Evolutionary conservation across 2,329 filamentous ascomycete genomes (phyloP).

Genomic region (Pseudopithomyces maydicus): DNA sequence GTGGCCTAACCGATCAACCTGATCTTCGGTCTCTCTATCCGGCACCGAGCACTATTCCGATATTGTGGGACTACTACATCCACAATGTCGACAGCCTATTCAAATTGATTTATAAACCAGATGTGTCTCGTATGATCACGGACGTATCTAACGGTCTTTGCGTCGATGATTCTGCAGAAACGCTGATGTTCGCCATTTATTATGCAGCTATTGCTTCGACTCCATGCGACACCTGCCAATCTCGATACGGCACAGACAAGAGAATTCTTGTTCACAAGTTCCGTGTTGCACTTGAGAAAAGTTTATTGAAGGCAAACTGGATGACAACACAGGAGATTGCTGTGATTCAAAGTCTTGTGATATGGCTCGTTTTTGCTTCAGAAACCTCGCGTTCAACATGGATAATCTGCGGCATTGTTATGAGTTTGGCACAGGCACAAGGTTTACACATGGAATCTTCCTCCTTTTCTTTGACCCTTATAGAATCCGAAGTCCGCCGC

Average conservation of each 20-base stretch:
- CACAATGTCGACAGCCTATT: constrained; percentile 13
- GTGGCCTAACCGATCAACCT: not conserved
- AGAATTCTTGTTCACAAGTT: constrained; percentile 12
- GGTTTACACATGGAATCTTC: constrained; percentile 15
- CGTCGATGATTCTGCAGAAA: not conserved
- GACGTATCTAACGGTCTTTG: not conserved
- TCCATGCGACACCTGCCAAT: constrained; percentile 8
- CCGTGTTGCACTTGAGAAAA: constrained; percentile 11
- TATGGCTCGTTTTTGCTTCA: constrained; percentile 11
- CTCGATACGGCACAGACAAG: constrained; percentile 8
- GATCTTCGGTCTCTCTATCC: not conserved
- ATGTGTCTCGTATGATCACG: constrained; percentile 6
- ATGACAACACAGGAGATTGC: constrained; percentile 15
- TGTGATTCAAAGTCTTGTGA: constrained; percentile 12
- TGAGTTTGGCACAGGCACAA: constrained; percentile 16
- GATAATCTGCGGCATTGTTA: constrained; percentile 15
- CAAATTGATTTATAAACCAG: constrained; percentile 19
- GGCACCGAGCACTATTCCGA: not conserved
- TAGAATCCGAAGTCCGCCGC: constrained; percentile 17
- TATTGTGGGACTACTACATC: constrained; percentile 1
- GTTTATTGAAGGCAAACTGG: constrained; percentile 12
- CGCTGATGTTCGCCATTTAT: constrained; percentile 17
- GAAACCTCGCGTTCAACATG: constrained; percentile 13
- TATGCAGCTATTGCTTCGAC: constrained; percentile 10
- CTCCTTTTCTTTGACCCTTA: constrained; percentile 2